phyloP scores from a whole-genome alignment of 305 asterid species.

The Petunia hybrid region DNA sequence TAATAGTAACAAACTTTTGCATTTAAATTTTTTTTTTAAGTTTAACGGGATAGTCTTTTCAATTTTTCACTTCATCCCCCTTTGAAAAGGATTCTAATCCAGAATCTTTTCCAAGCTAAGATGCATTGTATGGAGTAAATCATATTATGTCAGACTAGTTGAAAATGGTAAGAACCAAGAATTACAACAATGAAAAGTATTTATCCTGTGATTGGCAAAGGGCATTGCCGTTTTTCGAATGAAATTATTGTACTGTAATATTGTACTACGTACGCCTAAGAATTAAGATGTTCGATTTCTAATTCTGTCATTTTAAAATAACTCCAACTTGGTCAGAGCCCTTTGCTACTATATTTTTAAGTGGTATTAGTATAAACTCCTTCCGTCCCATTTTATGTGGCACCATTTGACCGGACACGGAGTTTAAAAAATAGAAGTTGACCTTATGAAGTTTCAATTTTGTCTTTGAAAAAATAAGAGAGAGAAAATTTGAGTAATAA shows the following conservation, averaged over 20 bases:
- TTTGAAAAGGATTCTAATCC: not conserved
- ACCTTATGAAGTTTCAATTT: no score
- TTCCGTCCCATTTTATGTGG: no score
- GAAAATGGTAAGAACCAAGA: not conserved
- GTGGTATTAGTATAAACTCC: no score
- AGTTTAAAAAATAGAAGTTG: no score
- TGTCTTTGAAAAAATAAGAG: no score
- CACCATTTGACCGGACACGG: no score
- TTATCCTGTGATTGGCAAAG: not conserved
- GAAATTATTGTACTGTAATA: not conserved
- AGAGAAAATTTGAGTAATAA: no score
- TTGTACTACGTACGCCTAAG: no score
- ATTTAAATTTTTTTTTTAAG: not conserved
- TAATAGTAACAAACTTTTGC: not conserved
- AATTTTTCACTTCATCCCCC: not conserved
- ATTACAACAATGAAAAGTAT: not conserved
- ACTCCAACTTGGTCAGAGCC: no score
- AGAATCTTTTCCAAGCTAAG: not conserved
- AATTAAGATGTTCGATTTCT: not conserved
- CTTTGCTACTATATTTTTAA: no score
- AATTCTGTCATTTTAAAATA: not conserved
- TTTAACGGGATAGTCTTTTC: not conserved
- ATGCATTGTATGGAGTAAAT: not conserved
- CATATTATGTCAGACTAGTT: not conserved
- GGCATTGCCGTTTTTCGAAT: not conserved